Evolutionary conservation across 257 asterid species (phyloP), one percentile per base, ranked within the genome.

Genomic region (Cordia subcordata): DNA sequence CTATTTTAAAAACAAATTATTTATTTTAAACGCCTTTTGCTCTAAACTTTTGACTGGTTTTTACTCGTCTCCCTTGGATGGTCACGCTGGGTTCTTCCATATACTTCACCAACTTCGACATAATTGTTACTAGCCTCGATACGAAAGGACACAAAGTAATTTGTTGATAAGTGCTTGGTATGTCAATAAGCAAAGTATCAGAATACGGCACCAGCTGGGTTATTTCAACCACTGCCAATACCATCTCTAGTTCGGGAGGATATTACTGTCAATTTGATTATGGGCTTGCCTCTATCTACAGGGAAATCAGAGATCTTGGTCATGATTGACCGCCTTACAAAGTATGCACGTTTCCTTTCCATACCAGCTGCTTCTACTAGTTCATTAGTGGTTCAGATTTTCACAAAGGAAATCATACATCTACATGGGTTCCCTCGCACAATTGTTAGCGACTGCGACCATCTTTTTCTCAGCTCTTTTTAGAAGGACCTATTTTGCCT

Each of bases 171-270:
- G 1, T 33, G 60, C 8, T 3, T 13, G 0, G 14, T 53, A 1
- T 63, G 61, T 21, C 52, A 37, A 37, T 5, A 13, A 5, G 2
- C n/a, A 63, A 63, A n/a, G 11, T 19, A 8, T 10, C 8, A 0
- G n/a, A 40, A 11, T 19, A n/a, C 10, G 10, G 1, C 63, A 0
- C 70, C 20, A 15, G 49, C 47, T 0, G 57, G 70, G 1, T 18
- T 55, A 0, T 33, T 65, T 0, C 57, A 65, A 23, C 71, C 71
- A 1, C 9, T 66, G 4, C 50, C 64, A 0, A 32, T 57, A 0
- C 70, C 70, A 0, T 5, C 13, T 1, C 53, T 10, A 4, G 69
- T 64, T 0, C 55, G 62, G 69, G 62, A 64, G 1, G 56, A 55
- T 12, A 8, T 55, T 1, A 9, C 62, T 0, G 12, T 64, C 0